Base-by-base conservation (phyloP, 179 eudicot species). In the Silene coronaria region DNA sequence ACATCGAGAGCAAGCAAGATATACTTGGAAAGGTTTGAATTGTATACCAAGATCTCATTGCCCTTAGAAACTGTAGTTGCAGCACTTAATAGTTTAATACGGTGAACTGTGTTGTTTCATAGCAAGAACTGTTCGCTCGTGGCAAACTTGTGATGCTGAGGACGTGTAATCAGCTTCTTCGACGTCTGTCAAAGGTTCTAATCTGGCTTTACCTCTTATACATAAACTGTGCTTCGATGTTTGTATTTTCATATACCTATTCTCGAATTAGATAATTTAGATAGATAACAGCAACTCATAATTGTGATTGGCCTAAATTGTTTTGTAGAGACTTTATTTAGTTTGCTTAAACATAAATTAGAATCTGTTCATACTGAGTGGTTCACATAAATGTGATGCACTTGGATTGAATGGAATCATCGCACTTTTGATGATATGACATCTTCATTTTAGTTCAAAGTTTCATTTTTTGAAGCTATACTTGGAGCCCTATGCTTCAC, bases 141-240 rank as follows among this genome's bases (percentile, higher is more conserved):
- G 99, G 99, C 77, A 96, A 96, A 80, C 97, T 96, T 84, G 98
- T 93, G 82, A 96, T 96, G 99, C 77, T 96, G 83, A 87, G 99
- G 81, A 96, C 99, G 71, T 96, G 99, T 86, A 96, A 96, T 86
- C 99, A 96, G 82, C 92, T 96, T 60, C 98, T 96, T 79, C 98
- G 99, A 59, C 99, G 99, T 74, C 81, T 93, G 59, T 96, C 99
- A 77, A 96, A 93, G 99, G 99, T 96, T 61, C 60, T 19, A 21
- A 66, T 66, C 64, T 76, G 42, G 64, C 69, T 72, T 2, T 42
- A 48, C 32, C n/a, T 68, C n/a, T 34, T 51, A 21, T 75, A 62
- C 51, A 27, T 64, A 14, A 51, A 22, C 60, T 74, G 55, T 45
- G 34, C 28, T 67, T 32, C 55, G 24, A 22, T 64, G 53, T 77